Evolutionary conservation across 2,329 filamentous ascomycete genomes (phyloP), one percentile per base, ranked within the genome.

Genomic region (Sarocladium strictum): DNA sequence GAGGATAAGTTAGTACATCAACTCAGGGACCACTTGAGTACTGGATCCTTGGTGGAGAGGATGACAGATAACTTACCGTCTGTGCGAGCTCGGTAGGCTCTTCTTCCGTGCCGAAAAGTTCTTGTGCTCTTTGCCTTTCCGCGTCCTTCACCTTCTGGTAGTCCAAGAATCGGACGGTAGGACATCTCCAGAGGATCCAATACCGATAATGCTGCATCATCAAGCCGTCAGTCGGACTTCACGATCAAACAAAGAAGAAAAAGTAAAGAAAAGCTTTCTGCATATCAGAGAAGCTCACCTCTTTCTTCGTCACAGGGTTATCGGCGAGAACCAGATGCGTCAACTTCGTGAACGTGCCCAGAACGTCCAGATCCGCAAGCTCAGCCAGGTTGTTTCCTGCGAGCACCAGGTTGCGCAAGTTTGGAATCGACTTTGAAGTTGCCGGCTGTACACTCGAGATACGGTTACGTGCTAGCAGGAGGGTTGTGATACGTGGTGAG

Each of bases 261-360:
- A n/a, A n/a, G n/a, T n/a, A n/a, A n/a, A n/a, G n/a, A n/a, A n/a
- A n/a, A n/a, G n/a, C n/a, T n/a, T n/a, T n/a, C 24, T 5, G 9
- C 11, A 9, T 12, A 21, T 12, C 17, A 6, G 4, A 33, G 27
- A 23, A 23, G 72, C 86, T 62, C 68, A 96, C 92, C 84, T 97
- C 92, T 73, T 93, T 96, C 76, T 87, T 89, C 23, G 89, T 84
- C 7, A 97, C 89, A 0, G 94, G 93, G 68, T 97, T 97, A 58
- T 95, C 92, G 55, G 87, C 68, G 67, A 97, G 69, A 37, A 88
- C 84, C 63, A 99, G 69, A 71, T 96, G 90, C 55, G 86, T 91
- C 69, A 99, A 72, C 56, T 79, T 78, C 55, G 75, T 67, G 64
- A 95, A 86, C 19, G 77, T 77, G 26, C 77, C 80, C 62, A 99